Base-by-base conservation (phyloP, 805 yeast genomes). In the Clavispora carvajalis region DNA sequence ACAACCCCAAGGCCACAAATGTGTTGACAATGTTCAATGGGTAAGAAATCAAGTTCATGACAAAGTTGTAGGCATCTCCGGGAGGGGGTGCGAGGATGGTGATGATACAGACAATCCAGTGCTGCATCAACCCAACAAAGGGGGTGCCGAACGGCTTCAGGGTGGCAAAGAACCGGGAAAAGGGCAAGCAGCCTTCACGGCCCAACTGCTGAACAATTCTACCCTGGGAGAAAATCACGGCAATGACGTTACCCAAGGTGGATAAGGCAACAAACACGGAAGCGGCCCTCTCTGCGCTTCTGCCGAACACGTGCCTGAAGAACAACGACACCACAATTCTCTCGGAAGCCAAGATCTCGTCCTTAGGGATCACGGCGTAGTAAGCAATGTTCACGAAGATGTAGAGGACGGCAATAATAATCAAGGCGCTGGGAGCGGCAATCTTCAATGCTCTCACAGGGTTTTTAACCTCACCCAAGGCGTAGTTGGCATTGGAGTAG, bases 61-160 rank as follows among this genome's bases (percentile, higher is more conserved):
- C 78, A 58, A 87, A 83, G 60, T 84, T 82, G 67, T 85, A 86
- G 36, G 95, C 95, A 57, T 85, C 95, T 42, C 93, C 95, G 19
- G 90, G 85, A 15, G 93, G 91, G 31, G 68, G 68, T 4, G 91
- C 93, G 34, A 85, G 55, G 45, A 87, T 77, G 36, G 88, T 80
- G 38, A 86, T 69, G 30, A 82, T 62, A 65, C 90, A 84, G 13
- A 85, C 81, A 34, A 81, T 60, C 77, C 86, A 85, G 58, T 86
- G 95, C 59, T 83, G 83, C 51, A 80, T 69, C 39, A 86, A 66
- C 38, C 91, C 95, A 33, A 79, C 76, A 47, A 77, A 62, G 33
- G 95, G 95, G 2, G 93, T 71, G 50, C 74, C 75, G 61, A 84
- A 82, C 4, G 95, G 95, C 55, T 63, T 79, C 33, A 80, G 77